Conservation (phyloP, 1,284 basidiomycete genomes). For the Tylopilus sp. region DNA sequence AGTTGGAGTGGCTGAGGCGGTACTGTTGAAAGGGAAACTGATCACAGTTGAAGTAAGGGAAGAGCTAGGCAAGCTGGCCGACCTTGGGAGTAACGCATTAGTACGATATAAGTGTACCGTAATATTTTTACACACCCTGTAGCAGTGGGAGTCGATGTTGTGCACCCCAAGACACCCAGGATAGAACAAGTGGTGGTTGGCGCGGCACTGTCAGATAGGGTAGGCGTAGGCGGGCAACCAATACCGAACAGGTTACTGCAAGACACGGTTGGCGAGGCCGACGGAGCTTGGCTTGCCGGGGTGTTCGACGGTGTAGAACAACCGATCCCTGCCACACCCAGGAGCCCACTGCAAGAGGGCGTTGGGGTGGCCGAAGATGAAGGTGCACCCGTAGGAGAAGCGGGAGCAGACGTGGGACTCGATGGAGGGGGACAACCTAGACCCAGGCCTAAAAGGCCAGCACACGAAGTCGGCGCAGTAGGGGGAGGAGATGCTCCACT, state of each 20-base stretch:
- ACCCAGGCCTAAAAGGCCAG: background rate
- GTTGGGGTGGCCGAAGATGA: background rate
- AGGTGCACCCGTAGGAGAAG: background rate
- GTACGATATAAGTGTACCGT: background rate
- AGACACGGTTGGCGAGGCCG: background rate
- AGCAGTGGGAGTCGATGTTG: constrained; percentile 4
- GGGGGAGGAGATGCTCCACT: background rate
- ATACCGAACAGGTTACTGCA: background rate
- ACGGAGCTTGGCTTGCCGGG: background rate
- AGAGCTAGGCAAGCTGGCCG: constrained; percentile 3
- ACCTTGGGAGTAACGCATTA: constrained; percentile 11
- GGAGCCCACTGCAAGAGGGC: constrained; percentile 6
- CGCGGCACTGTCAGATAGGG: background rate
- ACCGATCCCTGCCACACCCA: constrained; percentile 14
- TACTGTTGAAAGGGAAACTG: constrained; percentile 22
- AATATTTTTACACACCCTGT: constrained; percentile 13
- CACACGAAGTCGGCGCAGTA: background rate
- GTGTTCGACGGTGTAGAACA: constrained; percentile 13
- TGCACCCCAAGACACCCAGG: constrained; percentile 16
- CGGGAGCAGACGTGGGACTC: background rate
- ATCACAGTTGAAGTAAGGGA: constrained; percentile 25
- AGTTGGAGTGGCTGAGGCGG: background rate
- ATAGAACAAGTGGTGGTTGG: constrained; percentile 15
- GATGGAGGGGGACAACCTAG: background rate
- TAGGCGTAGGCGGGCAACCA: background rate